Conservation (phyloP, 225 moss, liverwort and hornwort genomes). For the Marchantia paleacea region DNA sequence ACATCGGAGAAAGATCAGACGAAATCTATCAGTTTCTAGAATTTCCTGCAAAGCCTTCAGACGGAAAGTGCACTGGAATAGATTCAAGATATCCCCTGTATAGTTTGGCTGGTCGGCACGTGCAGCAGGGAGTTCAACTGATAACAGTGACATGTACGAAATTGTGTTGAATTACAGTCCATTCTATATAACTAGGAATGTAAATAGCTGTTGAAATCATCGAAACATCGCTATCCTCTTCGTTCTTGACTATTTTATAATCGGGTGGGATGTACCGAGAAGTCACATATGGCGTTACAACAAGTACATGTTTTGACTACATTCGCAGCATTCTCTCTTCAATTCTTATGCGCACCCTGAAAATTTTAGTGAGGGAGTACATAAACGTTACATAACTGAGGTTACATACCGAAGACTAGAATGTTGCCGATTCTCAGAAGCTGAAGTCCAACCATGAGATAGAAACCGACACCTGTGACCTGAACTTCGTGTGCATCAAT, state of each 20-base stretch:
- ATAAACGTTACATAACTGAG: not conserved
- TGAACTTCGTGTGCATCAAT: no score
- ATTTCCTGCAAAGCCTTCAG: not conserved
- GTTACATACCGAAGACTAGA: no score
- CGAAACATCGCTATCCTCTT: not conserved
- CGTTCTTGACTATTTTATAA: not conserved
- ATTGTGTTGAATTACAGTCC: not conserved
- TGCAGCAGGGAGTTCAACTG: not conserved
- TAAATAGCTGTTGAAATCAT: not conserved
- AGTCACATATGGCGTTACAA: not conserved
- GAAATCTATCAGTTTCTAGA: not conserved
- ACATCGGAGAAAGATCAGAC: not conserved
- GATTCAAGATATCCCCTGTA: no score
- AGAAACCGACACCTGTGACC: not conserved
- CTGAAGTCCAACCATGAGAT: not conserved
- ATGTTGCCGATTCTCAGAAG: not conserved
- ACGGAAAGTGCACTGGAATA: no score
- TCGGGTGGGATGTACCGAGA: not conserved
- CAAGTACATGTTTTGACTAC: not conserved
- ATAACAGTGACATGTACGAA: not conserved
- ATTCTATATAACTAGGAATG: not conserved
- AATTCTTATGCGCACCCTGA: not conserved
- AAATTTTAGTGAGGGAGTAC: not conserved
- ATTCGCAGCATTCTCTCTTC: not conserved
- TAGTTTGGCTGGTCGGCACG: no score